A percentile compares a stretch with the other conserved stretches of the same genome.
These are phyloP conservation scores for Solanum peruvianum DNA, from an alignment of 257 asterid genomes.

Conservation along the genomic window DNA sequence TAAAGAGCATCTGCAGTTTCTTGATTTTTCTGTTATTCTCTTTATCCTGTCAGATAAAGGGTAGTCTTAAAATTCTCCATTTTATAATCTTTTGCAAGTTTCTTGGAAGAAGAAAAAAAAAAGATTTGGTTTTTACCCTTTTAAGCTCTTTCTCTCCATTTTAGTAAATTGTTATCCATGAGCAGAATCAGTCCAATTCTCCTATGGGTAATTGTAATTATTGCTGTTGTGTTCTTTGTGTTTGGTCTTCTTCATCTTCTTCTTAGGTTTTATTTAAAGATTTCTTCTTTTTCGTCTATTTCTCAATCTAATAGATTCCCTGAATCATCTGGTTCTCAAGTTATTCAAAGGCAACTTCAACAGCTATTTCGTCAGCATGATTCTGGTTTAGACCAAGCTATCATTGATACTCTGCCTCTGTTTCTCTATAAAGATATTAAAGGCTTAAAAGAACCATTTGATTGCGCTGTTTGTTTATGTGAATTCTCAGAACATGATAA, in stretches of 20 bases:
- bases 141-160: not conserved
- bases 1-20: slow-evolving; percentile 22
- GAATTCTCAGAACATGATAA: slow-evolving; percentile 71
- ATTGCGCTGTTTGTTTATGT: slow-evolving; percentile 90
- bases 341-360: slow-evolving; percentile 55
- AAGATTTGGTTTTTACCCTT: not conserved
- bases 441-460: slow-evolving; percentile 79
- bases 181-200: slow-evolving; percentile 32
- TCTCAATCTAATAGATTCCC: slow-evolving; percentile 32
- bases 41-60: not conserved
- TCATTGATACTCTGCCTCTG: slow-evolving; percentile 76
- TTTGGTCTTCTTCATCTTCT: slow-evolving; percentile 45
- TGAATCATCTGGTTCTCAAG: slow-evolving; percentile 28
- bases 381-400: slow-evolving; percentile 77
- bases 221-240: slow-evolving; percentile 39
- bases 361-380: slow-evolving; percentile 87
- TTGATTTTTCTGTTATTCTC: slow-evolving; percentile 6
- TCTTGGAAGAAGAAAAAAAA: slow-evolving; percentile 1
- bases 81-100: not conserved
- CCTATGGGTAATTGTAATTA: slow-evolving; percentile 31
- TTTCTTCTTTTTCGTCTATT: slow-evolving; percentile 37
- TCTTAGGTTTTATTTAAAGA: slow-evolving; percentile 22
- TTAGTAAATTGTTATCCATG: slow-evolving; percentile 19
- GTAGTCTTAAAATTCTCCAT: not conserved
- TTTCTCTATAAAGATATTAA: slow-evolving; percentile 65